Conservation (phyloP, 2,329 filamentous ascomycete species). For the Polychaeton citri region DNA sequence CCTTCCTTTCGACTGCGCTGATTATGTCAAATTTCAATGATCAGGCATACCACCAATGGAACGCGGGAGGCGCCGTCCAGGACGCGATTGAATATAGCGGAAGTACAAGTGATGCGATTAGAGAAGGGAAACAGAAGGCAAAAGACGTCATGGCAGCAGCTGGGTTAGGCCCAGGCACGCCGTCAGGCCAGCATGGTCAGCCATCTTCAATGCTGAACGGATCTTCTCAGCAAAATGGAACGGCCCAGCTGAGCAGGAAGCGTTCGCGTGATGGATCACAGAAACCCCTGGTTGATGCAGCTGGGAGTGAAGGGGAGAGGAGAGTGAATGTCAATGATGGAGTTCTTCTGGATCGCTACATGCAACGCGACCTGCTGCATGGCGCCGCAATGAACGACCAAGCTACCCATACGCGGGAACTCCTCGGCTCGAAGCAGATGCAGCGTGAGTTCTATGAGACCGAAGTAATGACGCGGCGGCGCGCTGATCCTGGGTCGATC, state of each 20-base stretch:
- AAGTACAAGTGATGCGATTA: constrained; percentile 30
- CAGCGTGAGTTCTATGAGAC: constrained; percentile 55
- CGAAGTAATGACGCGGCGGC: constrained; percentile 49
- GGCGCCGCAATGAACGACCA: constrained; percentile 40
- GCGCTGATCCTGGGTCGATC: constrained; percentile 43
- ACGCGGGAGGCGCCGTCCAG: constrained; percentile 11
- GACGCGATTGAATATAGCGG: constrained; percentile 9
- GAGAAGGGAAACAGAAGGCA: constrained; percentile 47
- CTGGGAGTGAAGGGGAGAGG: constrained; percentile 6
- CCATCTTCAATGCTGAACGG: constrained; percentile 8
- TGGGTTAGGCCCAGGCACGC: constrained; percentile 24
- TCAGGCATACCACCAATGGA: constrained; percentile 5
- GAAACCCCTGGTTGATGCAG: constrained; percentile 25
- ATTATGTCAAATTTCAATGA: constrained; percentile 4
- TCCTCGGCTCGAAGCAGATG: constrained; percentile 50
- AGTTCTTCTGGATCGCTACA: constrained; percentile 48
- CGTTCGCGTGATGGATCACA: constrained; percentile 47
- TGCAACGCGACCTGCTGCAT: constrained; percentile 49
- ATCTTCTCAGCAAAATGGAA: constrained; percentile 30
- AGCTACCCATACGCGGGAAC: constrained; percentile 23
- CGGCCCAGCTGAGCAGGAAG: constrained; percentile 38
- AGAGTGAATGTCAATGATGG: constrained; percentile 14
- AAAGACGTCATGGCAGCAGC: constrained; percentile 45
- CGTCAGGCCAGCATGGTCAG: constrained; percentile 14
- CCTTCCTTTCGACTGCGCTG: neutral